Evolutionary conservation across 2,329 filamentous ascomycete genomes (phyloP).

Genomic region (Ophiostoma perfectum): DNA sequence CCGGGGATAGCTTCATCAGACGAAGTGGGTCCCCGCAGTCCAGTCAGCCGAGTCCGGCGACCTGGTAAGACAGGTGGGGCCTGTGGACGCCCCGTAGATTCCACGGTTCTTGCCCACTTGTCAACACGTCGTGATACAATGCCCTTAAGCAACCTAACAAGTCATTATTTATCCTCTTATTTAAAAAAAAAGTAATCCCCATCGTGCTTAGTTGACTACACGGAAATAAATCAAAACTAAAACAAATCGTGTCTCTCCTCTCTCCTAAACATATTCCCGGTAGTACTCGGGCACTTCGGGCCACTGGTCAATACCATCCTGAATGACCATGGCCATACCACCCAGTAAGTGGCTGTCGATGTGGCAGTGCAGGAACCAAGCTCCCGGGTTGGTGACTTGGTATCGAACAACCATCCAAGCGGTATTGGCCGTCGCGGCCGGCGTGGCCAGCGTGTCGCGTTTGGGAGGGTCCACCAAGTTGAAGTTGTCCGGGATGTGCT

Average conservation of each 20-base stretch:
- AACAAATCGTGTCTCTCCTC: background rate
- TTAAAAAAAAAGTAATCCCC: no score
- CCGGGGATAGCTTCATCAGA: no score
- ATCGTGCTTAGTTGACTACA: background rate
- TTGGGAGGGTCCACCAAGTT: slow-evolving; percentile 52
- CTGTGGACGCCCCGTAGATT: no score
- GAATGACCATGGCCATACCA: slow-evolving; percentile 51
- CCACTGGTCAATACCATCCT: slow-evolving; percentile 44
- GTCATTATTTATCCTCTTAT: no score
- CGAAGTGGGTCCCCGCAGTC: no score
- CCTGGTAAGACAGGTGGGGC: no score
- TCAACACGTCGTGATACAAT: background rate
- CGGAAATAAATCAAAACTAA: background rate
- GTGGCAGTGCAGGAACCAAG: slow-evolving; percentile 54
- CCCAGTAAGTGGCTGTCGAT: slow-evolving; percentile 49
- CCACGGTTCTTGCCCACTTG: no score
- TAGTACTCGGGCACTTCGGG: slow-evolving; percentile 35
- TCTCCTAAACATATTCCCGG: background rate
- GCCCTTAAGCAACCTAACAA: background rate
- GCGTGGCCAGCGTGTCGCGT: slow-evolving; percentile 45
- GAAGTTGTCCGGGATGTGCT: slow-evolving; percentile 45
- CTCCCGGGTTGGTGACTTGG: slow-evolving; percentile 47
- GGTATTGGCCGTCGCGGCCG: slow-evolving; percentile 30
- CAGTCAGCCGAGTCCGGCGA: no score
- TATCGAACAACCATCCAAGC: slow-evolving; percentile 50